phyloP scores from a whole-genome alignment of 2,329 filamentous ascomycete species.

The Acrodontium crateriforme region DNA sequence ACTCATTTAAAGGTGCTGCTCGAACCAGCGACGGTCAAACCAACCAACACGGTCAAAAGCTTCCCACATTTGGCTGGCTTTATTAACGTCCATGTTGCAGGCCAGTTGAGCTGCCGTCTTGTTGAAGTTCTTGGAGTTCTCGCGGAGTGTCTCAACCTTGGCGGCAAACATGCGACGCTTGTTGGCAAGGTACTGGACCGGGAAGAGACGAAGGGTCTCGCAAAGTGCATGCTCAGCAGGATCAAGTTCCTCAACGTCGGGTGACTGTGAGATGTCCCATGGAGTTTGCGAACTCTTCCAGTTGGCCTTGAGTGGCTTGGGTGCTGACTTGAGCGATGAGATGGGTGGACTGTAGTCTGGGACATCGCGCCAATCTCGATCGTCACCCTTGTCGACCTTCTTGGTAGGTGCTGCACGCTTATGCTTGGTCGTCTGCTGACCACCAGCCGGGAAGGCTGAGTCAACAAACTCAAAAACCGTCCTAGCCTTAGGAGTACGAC shows the following conservation, averaged over 20 bases:
- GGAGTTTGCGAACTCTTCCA: constrained; percentile 35
- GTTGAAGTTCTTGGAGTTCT: constrained; percentile 64
- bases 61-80: constrained; percentile 82
- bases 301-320: constrained; percentile 10
- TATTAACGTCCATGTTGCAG: constrained; percentile 98
- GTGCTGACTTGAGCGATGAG: too few relatives aligned
- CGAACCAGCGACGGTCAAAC: constrained; percentile 17
- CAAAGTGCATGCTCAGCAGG: constrained; percentile 65
- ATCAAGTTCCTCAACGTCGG: constrained; percentile 57
- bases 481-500: constrained; percentile 4
- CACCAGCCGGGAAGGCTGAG: constrained; percentile 2
- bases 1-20: constrained; percentile 4
- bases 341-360: constrained; percentile 15
- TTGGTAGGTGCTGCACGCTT: constrained; percentile 17
- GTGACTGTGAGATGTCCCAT: constrained; percentile 61
- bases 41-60: constrained; percentile 54
- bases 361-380: constrained; percentile 13
- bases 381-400: constrained; percentile 13
- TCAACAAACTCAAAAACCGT: constrained; percentile 1
- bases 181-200: constrained; percentile 78
- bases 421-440: constrained; percentile 8
- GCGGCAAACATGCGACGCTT: constrained; percentile 83
- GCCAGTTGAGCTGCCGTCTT: constrained; percentile 93
- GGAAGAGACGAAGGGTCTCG: constrained; percentile 66
- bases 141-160: constrained; percentile 51